Conservation (phyloP, 106 monocot species). For the Narthecium ossifragum region DNA sequence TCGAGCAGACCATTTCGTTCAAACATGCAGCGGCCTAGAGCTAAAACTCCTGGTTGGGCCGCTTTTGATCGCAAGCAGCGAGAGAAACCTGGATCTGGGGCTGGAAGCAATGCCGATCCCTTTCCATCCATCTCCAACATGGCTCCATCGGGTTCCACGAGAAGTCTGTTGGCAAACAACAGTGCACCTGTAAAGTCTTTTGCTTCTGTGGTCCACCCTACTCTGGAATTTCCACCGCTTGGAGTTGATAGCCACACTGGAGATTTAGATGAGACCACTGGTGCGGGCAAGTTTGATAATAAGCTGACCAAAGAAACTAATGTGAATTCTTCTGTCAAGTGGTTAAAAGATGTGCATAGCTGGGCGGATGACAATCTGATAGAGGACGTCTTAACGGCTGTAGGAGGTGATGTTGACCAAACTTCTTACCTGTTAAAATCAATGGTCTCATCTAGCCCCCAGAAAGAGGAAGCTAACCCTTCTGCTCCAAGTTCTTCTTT, state of each 20-base stretch:
- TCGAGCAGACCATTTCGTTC: constrained; percentile 6
- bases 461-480: constrained; percentile 6
- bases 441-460: constrained; percentile 46
- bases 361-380: constrained; percentile 80
- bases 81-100: constrained; percentile 10
- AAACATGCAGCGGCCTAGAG: constrained; percentile 33
- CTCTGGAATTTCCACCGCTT: constrained; percentile 12
- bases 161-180: constrained; percentile 2
- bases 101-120: constrained; percentile 29
- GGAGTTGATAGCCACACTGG: not conserved
- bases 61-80: constrained; percentile 62
- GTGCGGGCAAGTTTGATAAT: not conserved
- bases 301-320: constrained; percentile 1
- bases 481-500: constrained; percentile 7
- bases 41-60: constrained; percentile 63
- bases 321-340: constrained; percentile 18
- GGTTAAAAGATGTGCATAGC: constrained; percentile 43
- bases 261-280: not conserved
- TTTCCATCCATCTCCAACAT: constrained; percentile 51
- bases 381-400: constrained; percentile 63
- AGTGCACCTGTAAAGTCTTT: constrained; percentile 27
- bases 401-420: constrained; percentile 45
- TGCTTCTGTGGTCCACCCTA: constrained; percentile 44
- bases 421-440: constrained; percentile 56
- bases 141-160: not conserved